Evolutionary conservation across 2,329 filamentous ascomycete genomes (phyloP).

Genomic region (Diaporthe eres): DNA sequence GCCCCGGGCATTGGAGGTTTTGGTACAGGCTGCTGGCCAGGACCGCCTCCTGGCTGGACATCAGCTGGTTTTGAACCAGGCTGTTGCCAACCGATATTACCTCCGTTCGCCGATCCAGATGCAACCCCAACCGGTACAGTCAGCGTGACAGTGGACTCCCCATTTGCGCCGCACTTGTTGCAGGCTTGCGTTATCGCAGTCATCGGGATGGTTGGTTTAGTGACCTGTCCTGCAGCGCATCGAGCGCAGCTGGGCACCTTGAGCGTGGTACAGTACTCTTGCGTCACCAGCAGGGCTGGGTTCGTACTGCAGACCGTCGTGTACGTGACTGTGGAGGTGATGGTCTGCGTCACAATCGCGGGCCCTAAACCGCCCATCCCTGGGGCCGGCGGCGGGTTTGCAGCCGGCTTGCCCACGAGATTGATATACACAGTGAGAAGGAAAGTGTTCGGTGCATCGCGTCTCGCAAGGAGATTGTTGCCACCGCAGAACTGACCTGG

Average conservation of each 20-base stretch:
- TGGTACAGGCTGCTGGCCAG: background rate
- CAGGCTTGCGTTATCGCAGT: slow-evolving; percentile 49
- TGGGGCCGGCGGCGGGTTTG: slow-evolving; percentile 52
- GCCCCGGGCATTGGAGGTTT: background rate
- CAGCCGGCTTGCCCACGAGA: slow-evolving; percentile 47
- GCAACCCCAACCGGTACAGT: slow-evolving; percentile 49
- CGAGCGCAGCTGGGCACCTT: slow-evolving; percentile 46
- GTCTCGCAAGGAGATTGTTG: slow-evolving; percentile 39
- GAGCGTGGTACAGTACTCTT: slow-evolving; percentile 52
- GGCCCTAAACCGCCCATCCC: slow-evolving; percentile 46
- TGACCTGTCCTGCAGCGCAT: slow-evolving; percentile 33
- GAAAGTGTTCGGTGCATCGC: slow-evolving; percentile 49
- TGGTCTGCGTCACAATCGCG: slow-evolving; percentile 22
- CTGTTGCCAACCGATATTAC: background rate
- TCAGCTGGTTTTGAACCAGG: slow-evolving; percentile 2
- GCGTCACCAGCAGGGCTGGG: slow-evolving; percentile 49
- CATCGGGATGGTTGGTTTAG: slow-evolving; percentile 46
- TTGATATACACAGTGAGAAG: slow-evolving; percentile 62
- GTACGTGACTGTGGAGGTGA: slow-evolving; percentile 51
- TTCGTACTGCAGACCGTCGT: slow-evolving; percentile 53
- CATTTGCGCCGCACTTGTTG: slow-evolving; percentile 49
- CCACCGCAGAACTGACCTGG: slow-evolving; percentile 59
- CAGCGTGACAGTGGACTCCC: slow-evolving; percentile 52
- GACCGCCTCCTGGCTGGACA: background rate
- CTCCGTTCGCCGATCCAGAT: slow-evolving; percentile 32